A percentile compares a stretch with the other conserved stretches of the same genome.
phyloP scores from a whole-genome alignment of 495 filamentous ascomycete species.

The Cercophora samala region DNA sequence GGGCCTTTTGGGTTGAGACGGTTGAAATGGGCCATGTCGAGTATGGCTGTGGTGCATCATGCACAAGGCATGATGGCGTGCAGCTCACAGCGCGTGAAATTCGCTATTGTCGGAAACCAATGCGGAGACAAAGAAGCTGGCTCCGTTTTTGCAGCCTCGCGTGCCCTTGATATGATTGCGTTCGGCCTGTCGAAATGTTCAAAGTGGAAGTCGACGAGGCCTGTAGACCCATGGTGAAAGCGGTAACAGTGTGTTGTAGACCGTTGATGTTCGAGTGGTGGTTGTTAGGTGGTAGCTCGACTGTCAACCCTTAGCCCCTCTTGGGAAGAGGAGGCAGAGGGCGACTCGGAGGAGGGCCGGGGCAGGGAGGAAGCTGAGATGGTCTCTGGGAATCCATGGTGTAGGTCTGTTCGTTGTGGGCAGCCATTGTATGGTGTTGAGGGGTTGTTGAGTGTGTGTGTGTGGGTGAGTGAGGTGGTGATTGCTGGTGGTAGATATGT shows the following conservation, averaged over 20 bases:
- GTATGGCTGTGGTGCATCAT: constrained; percentile 18
- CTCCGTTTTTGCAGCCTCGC: constrained; percentile 24
- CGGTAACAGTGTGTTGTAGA: background rate
- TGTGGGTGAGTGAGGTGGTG: constrained; percentile 12
- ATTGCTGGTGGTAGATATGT: background rate
- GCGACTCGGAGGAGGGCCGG: constrained; percentile 76
- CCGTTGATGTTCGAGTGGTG: background rate
- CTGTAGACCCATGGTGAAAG: constrained; percentile 20
- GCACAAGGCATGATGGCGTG: constrained; percentile 22
- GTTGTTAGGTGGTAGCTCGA: constrained; percentile 10
- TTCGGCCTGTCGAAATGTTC: constrained; percentile 21
- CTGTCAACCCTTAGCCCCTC: constrained; percentile 44
- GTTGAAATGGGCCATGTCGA: constrained; percentile 21
- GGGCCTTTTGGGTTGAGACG: constrained; percentile 5
- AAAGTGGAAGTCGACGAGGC: constrained; percentile 11
- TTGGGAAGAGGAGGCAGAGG: constrained; percentile 81
- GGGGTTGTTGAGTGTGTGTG: constrained; percentile 17
- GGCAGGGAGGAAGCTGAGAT: constrained; percentile 76
- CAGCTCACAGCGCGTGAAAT: constrained; percentile 14
- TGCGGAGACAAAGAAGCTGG: constrained; percentile 18
- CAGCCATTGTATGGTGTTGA: constrained; percentile 24
- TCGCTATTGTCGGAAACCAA: constrained; percentile 21
- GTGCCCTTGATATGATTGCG: constrained; percentile 17
- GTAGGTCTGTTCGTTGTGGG: constrained; percentile 26
- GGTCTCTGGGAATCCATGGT: constrained; percentile 67